Percentiles rank a stretch among this genome's conserved stretches.
Evolutionary conservation across 371 early-diverging fungal species (phyloP).

Genomic region (Mortierella sp.): DNA sequence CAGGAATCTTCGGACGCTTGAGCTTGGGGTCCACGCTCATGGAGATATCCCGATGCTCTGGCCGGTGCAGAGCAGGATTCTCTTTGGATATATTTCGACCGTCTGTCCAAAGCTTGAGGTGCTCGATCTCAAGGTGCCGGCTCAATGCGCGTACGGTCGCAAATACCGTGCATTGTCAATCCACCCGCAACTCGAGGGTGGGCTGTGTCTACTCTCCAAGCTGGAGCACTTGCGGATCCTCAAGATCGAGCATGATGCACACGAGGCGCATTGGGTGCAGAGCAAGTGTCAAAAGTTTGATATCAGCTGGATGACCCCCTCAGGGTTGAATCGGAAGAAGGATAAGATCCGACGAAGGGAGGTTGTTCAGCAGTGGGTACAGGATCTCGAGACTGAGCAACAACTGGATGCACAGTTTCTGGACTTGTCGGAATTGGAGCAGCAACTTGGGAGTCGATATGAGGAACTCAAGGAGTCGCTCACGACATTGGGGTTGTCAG

Average conservation of each 20-base stretch:
- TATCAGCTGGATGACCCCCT: background rate
- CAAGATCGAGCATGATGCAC: background rate
- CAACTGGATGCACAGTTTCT: background rate
- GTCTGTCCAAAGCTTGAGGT: background rate
- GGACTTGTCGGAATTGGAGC: background rate
- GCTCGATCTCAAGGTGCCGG: background rate
- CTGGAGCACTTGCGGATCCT: background rate
- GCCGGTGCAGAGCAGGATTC: constrained; percentile 2
- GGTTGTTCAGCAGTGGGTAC: background rate
- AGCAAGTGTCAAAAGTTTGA: background rate
- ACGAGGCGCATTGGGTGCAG: background rate
- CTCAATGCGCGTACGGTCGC: background rate
- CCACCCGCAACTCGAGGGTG: background rate
- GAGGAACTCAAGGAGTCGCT: background rate
- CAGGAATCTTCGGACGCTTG: background rate
- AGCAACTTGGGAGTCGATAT: background rate
- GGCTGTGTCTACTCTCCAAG: background rate
- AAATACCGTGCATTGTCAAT: background rate
- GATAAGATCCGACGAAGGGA: background rate
- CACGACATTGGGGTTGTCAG: background rate
- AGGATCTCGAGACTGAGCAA: background rate
- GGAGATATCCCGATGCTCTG: background rate
- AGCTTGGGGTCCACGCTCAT: background rate
- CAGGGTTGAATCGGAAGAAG: background rate
- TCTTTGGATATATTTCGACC: background rate